Base-by-base conservation (phyloP, 2,329 filamentous ascomycete species). In the Tolypocladium paradoxum region DNA sequence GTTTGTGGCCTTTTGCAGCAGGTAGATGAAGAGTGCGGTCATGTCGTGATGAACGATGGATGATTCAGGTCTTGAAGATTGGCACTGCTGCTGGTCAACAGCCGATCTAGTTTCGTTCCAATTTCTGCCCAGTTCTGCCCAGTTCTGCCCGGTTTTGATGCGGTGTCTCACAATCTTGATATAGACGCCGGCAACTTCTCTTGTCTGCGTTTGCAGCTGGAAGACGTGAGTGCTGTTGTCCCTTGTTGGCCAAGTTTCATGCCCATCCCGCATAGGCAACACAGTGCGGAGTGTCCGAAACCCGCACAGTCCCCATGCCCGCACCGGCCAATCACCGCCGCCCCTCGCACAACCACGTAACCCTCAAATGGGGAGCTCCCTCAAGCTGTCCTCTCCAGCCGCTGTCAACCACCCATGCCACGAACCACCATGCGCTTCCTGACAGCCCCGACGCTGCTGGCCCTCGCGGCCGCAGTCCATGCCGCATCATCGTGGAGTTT, bases 401-500 rank as follows among this genome's bases (percentile, higher is more conserved):
- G 37, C 54, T 47, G 57, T 58, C 52, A 46, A 40, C 57, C 48
- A 45, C 55, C 54, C 55, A 54, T 53, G 57, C 58, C 56, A 53
- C 60, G 54, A 51, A 50, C 51, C 60, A 66, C 54, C 53, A 73
- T 73, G 70, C 68, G 68, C 56, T 63, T 72, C 62, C 64, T 63
- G 43, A 62, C 69, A 56, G 64, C 66, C 56, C 66, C 70, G 50
- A 65, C 68, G 37, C 59, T 71, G 58, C 68, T 82, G 45, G 68
- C 77, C 56, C 73, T 78, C 54, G 73, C 75, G 49, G 74, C 76
- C 54, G 73, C 72, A 57, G 76, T 71, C 52, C 72, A 74, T 59
- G 79, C 79, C 35, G 75, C 77, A 53, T 75, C 78, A 33, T 79
- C 80, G 24, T 92, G 88, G 88, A 77, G 77, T 53, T 91, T 91